These are phyloP conservation scores for Metschnikowia bowlesiae DNA, from an alignment of 805 yeast species.

Conservation along the genomic window DNA sequence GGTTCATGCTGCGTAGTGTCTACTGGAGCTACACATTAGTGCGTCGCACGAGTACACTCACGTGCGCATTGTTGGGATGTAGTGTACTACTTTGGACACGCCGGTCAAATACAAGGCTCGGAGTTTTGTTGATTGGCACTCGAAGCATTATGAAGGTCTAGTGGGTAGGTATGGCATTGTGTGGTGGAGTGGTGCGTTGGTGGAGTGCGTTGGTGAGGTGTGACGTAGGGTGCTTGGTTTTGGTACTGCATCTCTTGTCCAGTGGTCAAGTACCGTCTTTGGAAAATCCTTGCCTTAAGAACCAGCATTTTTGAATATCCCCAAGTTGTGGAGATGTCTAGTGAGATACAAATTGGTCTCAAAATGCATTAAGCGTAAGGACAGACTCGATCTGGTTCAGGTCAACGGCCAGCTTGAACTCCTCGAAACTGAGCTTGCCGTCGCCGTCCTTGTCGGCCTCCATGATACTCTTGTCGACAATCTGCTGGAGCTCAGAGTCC, in stretches of 20 bases:
- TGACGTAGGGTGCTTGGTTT: too few relatives aligned
- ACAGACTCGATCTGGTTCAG: slow-evolving; percentile 56
- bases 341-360: not conserved
- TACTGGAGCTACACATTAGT: not conserved
- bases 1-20: not conserved
- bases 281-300: too few relatives aligned
- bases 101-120: too few relatives aligned
- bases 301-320: not conserved
- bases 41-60: slow-evolving; percentile 1
- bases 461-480: slow-evolving; percentile 94
- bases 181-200: too few relatives aligned
- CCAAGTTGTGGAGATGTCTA: not conserved
- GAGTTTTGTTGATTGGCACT: too few relatives aligned
- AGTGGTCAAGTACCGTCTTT: too few relatives aligned
- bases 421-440: slow-evolving; percentile 80
- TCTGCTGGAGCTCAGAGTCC: slow-evolving; percentile 86
- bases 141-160: too few relatives aligned
- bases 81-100: too few relatives aligned
- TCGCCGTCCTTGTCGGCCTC: slow-evolving; percentile 95
- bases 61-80: not conserved
- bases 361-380: slow-evolving; percentile 50
- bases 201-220: too few relatives aligned
- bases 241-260: too few relatives aligned
- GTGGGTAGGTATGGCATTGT: too few relatives aligned
- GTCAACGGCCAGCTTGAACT: slow-evolving; percentile 68